Evolutionary conservation across 495 filamentous ascomycete genomes (phyloP).

Genomic region (Friedmanniomyces simplex): DNA sequence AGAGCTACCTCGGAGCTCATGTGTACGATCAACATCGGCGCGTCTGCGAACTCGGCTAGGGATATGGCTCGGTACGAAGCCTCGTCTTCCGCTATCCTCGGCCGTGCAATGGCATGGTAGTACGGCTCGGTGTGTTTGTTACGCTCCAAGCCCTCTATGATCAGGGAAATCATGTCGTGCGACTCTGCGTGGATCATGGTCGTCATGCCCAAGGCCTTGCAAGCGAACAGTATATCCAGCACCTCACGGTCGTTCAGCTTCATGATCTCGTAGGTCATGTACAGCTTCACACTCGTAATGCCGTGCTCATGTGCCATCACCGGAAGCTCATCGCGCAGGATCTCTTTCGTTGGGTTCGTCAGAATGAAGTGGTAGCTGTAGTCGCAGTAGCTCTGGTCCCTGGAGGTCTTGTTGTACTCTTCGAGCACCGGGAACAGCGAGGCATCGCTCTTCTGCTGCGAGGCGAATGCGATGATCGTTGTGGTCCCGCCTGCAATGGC

Average conservation of each 20-base stretch:
- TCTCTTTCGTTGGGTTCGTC: slow-evolving; percentile 41
- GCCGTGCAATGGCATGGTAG: slow-evolving; percentile 44
- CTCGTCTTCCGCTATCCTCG: slow-evolving; percentile 46
- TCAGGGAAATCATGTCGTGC: slow-evolving; percentile 37
- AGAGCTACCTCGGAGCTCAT: slow-evolving; percentile 44
- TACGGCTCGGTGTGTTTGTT: slow-evolving; percentile 39
- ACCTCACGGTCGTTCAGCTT: slow-evolving; percentile 47
- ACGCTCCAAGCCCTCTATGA: slow-evolving; percentile 29
- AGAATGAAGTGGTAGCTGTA: slow-evolving; percentile 54
- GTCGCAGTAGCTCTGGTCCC: slow-evolving; percentile 44
- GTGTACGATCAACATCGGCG: slow-evolving; percentile 50
- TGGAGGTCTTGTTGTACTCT: slow-evolving; percentile 39
- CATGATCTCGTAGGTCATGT: slow-evolving; percentile 53
- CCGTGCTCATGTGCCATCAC: slow-evolving; percentile 32
- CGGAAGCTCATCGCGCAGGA: slow-evolving; percentile 24
- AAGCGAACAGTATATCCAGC: slow-evolving; percentile 39
- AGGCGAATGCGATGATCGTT: slow-evolving; percentile 49
- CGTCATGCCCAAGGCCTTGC: slow-evolving; percentile 36
- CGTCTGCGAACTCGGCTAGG: slow-evolving; percentile 43
- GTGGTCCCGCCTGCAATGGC: slow-evolving; percentile 53
- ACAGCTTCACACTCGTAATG: slow-evolving; percentile 50
- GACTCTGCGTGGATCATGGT: slow-evolving; percentile 57
- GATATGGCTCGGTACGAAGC: slow-evolving; percentile 50
- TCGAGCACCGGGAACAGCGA: slow-evolving; percentile 39
- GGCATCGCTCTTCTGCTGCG: slow-evolving; percentile 41